Conservation (phyloP, 2,329 filamentous ascomycete genomes). For the Calonectria hongkongensis region DNA sequence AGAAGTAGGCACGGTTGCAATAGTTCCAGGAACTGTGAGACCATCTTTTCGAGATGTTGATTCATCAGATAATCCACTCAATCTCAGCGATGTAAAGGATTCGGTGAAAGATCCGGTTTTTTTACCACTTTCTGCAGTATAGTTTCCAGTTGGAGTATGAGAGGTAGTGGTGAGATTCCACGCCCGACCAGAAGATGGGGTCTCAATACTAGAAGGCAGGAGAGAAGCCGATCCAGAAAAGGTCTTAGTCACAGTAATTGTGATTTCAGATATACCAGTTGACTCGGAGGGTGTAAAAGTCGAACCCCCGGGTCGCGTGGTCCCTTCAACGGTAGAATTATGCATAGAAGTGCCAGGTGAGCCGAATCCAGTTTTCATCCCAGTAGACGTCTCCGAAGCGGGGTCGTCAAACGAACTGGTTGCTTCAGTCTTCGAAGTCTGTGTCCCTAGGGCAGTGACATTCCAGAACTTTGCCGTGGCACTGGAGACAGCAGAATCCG, state of each 20-base stretch:
- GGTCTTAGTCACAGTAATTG: background rate
- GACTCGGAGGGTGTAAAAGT: background rate
- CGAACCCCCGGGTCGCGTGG: background rate
- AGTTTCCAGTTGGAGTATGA: background rate
- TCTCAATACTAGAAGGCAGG: background rate
- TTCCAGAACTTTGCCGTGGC: background rate
- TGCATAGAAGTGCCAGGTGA: background rate
- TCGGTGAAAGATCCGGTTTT: background rate
- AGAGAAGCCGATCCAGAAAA: background rate
- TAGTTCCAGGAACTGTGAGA: slow-evolving; percentile 2
- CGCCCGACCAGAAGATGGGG: background rate
- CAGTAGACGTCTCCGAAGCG: background rate
- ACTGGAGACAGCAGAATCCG: background rate
- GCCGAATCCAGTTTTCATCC: background rate
- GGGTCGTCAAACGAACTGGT: background rate
- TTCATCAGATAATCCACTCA: background rate
- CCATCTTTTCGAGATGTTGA: background rate
- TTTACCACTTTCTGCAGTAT: background rate
- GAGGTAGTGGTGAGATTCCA: background rate
- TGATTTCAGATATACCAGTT: background rate
- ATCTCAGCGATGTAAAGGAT: background rate
- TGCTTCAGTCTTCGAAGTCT: background rate
- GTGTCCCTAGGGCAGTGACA: background rate
- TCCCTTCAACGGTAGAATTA: background rate
- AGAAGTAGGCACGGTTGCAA: background rate